Evolutionary conservation across 768 basidiomycete species (phyloP), one percentile per base, ranked within the genome.

Genomic region (Leccinum uliginosum): DNA sequence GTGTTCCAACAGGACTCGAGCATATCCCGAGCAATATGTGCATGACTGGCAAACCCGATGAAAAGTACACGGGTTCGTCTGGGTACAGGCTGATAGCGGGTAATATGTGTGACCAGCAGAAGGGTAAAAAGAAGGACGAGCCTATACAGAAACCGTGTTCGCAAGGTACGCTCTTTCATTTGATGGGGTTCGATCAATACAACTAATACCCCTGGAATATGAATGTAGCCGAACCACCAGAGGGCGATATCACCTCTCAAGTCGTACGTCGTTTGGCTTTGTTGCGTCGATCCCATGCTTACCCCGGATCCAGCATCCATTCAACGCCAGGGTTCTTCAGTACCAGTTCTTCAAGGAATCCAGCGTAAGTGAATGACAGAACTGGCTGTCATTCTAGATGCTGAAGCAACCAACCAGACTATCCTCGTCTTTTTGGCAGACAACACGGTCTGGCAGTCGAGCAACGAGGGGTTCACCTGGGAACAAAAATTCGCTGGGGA

Each of bases 401-500:
- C 38, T 66, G 44, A 60, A 26, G 10, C 24, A 30, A 38, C 6
- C 38, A 46, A 43, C 2, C 54, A 91, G 82, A 94, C 93, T 0
- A 81, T 98, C 54, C 82, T 99, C 30, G 84, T 91, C 40, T 86
- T 91, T 6, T 80, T 97, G 3, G 68, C 70, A 1, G 93, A 98
- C 65, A 72, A 83, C 59, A 79, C 82, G 0, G 78, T 98, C 53
- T 98, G 93, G 93, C 94, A 98, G 75, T 97, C 93, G 1, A 84
- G 83, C 64, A 98, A 94, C 67, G 95, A 99, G 72, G 97, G 96
- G 1, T 93, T 92, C 72, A 85, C 85, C 0, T 99, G 96, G 95
- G 78, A 79, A 44, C 85, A 84, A 57, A 78, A 86, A 14, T 74
- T 70, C 66, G 78, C 83, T 0, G 77, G 75, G 1, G 77, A 86